Base-by-base conservation (phyloP, 352 stramenopile genomes). In the Globisporangium recalcitrans region DNA sequence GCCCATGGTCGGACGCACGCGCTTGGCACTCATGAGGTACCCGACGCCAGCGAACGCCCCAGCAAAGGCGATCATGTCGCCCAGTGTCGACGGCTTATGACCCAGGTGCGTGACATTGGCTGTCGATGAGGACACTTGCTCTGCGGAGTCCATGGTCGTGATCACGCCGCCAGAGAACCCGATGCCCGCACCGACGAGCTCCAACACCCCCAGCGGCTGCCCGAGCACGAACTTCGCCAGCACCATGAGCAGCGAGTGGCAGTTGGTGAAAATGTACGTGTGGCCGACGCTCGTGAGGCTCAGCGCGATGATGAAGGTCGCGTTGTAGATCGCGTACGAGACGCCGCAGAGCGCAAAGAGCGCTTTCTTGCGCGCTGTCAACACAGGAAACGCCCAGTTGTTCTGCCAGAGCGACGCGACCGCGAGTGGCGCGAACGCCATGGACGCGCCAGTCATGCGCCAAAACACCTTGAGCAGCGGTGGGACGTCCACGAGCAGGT, bases 251-350 rank as follows among this genome's bases (percentile, higher is more conserved):
- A 88, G 54, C 63, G 75, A 85, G 61, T 85, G 76, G 44, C 74
- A 74, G 52, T 82, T 85, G 60, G 57, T 68, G 32, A 88, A 85
- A 36, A 86, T 82, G 61, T 85, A 85, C 21, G 71, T 74, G 59
- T 84, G 75, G 8, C 76, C 72, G 54, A 85, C 73, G 31, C 74
- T 84, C 16, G 74, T 84, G 40, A 82, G 70, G 29, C 68, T 75
- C 5, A 85, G 58, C 11, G 78, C 74, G 22, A 76, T 48, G 21
- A 88, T 65, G 62, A 88, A 85, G 27, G 78, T 72, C n/a, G 72
- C 58, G 31, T 79, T 80, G 63, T 75, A 83, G n/a, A 68, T 63
- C 21, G 75, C 47, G 64, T 85, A 82, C 6, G 73, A 63, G 10
- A 70, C 47, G 3, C 56, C 63, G 21, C 72, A 81, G n/a, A 70